Evolutionary conservation across 345 rosid genomes (phyloP).

Genomic region (Clausena lansium): DNA sequence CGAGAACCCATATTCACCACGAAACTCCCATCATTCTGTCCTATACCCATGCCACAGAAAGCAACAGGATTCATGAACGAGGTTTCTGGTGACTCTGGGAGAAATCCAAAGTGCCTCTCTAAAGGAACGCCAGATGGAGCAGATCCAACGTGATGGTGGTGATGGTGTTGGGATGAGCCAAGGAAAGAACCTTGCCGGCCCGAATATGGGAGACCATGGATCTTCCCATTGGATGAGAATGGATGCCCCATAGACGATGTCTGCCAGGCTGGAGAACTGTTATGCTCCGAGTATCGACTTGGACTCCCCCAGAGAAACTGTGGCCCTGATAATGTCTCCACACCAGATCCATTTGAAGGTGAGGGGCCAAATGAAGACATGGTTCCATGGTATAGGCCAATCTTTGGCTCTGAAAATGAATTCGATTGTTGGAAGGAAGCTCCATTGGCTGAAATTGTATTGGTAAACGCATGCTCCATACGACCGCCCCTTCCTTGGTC

Average conservation of each 20-base stretch:
- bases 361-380: constrained; percentile 47
- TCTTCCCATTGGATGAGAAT: constrained; percentile 48
- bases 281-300: constrained; percentile 50
- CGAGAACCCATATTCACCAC: constrained; percentile 43
- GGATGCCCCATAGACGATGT: constrained; percentile 55
- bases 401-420: constrained; percentile 52
- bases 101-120: constrained; percentile 76
- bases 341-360: constrained; percentile 46
- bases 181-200: constrained; percentile 46
- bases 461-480: constrained; percentile 39
- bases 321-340: constrained; percentile 68
- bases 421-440: constrained; percentile 43
- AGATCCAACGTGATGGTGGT: constrained; percentile 79
- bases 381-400: constrained; percentile 41
- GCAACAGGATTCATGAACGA: constrained; percentile 59
- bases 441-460: constrained; percentile 36
- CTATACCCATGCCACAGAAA: constrained; percentile 46
- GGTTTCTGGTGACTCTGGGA: constrained; percentile 69
- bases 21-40: constrained; percentile 45
- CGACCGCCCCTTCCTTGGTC: constrained; percentile 40
- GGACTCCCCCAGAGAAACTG: constrained; percentile 97
- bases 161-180: constrained; percentile 44
- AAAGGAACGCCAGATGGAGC: constrained; percentile 86
- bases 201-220: constrained; percentile 46
- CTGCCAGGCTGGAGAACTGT: constrained; percentile 66